phyloP scores from a whole-genome alignment of 129 eudicot genomes.

The Tagetes patula region DNA sequence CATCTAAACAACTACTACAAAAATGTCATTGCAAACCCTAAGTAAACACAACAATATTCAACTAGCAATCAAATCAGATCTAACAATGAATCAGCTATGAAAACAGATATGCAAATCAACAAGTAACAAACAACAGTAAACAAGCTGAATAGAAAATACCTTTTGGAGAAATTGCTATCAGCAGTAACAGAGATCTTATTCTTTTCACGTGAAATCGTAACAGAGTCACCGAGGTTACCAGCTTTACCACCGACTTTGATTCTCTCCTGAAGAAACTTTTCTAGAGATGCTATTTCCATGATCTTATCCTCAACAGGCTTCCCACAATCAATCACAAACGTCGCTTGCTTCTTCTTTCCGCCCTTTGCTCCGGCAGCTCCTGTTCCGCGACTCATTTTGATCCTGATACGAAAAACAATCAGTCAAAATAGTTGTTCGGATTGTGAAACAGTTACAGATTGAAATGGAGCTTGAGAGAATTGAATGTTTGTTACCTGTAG shows the following conservation, averaged over 20 bases:
- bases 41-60: background rate
- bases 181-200: constrained; percentile 51
- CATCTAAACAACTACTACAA: too few species aligned
- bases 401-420: constrained; percentile 14
- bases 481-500: constrained; percentile 11
- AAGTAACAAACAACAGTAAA: background rate
- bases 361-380: constrained; percentile 40
- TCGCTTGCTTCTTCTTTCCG: constrained; percentile 48
- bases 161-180: constrained; percentile 46
- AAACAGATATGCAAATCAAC: background rate
- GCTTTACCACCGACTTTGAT: constrained; percentile 59
- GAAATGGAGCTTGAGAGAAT: background rate
- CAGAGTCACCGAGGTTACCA: constrained; percentile 56
- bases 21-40: background rate
- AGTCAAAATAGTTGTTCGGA: background rate
- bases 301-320: constrained; percentile 63
- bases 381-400: constrained; percentile 48
- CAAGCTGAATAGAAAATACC: constrained; percentile 9
- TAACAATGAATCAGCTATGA: background rate
- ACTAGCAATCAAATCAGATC: background rate
- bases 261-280: constrained; percentile 58
- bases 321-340: constrained; percentile 50
- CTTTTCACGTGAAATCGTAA: constrained; percentile 51
- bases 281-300: constrained; percentile 58
- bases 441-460: too few species aligned